Percentiles rank a stretch among this genome's conserved stretches.
Evolutionary conservation across 2,329 filamentous ascomycete genomes (phyloP).

Genomic region (Monosporascus cannonballus): DNA sequence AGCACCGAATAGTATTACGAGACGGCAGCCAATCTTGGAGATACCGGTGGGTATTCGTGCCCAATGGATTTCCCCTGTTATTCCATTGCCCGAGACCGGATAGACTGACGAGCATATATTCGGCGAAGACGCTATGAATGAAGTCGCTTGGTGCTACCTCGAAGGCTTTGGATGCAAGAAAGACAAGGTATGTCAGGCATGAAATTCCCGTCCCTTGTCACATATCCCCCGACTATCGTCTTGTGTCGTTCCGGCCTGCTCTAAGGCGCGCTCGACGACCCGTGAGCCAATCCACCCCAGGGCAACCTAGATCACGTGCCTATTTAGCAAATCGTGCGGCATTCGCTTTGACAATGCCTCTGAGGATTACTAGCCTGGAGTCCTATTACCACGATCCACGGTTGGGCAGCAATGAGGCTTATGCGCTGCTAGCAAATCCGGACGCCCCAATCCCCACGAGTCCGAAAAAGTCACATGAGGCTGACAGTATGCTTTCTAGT

Average conservation of each 20-base stretch:
- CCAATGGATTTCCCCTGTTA: conserved; percentile 1
- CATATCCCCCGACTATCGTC: conserved; percentile 13
- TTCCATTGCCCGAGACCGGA: not conserved
- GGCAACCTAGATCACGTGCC: not conserved
- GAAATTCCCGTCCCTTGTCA: conserved; percentile 16
- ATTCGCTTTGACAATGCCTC: conserved; percentile 3
- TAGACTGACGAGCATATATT: conserved; percentile 23
- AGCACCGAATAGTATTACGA: conserved; percentile 74
- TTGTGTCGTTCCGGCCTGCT: not conserved
- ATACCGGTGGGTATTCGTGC: conserved; percentile 55
- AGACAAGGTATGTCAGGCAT: conserved; percentile 74
- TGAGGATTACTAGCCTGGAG: too few relatives aligned
- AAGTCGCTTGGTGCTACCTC: conserved; percentile 90
- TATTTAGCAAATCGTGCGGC: not conserved
- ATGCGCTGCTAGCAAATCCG: conserved; percentile 23
- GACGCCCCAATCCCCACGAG: conserved; percentile 8
- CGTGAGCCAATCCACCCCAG: not conserved
- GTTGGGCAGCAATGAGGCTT: conserved; percentile 37
- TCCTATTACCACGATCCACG: conserved; percentile 14
- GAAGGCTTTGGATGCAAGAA: conserved; percentile 97
- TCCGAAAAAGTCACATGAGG: conserved; percentile 36
- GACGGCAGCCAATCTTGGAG: conserved; percentile 91
- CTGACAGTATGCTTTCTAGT: conserved; percentile 51
- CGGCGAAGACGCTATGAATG: conserved; percentile 83
- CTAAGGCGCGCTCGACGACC: not conserved